These are phyloP conservation scores for Tetrahymena malaccensis DNA, from an alignment of 73 alveolate species.

Conservation along the genomic window DNA sequence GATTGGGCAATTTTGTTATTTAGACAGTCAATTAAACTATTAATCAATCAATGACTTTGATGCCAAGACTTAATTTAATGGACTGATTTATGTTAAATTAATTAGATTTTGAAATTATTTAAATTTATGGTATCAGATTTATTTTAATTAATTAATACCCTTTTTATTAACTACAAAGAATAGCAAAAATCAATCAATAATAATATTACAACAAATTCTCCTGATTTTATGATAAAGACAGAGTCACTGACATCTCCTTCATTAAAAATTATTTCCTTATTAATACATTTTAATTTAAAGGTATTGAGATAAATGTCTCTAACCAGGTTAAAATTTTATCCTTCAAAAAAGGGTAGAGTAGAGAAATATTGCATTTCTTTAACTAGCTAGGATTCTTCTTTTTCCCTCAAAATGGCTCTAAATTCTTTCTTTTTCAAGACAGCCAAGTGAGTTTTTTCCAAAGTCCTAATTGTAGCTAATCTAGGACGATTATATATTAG, in stretches of 20 bases:
- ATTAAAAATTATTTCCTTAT: neutral
- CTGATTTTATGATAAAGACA: constrained; percentile 2
- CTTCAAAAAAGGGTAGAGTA: neutral
- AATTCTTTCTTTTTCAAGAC: neutral
- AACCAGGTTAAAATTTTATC: neutral
- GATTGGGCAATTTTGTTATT: too few species aligned
- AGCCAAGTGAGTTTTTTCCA: neutral
- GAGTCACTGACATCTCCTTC: neutral
- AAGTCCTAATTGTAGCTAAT: neutral
- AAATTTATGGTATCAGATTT: neutral
- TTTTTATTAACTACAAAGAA: neutral
- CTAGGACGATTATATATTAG: neutral
- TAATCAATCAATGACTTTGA: neutral
- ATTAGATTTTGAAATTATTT: too few species aligned
- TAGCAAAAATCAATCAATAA: neutral
- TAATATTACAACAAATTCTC: neutral
- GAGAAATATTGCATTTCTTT: neutral
- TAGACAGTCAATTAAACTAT: too few species aligned
- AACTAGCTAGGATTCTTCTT: neutral
- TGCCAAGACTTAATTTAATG: neutral
- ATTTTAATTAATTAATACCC: neutral
- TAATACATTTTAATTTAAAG: neutral
- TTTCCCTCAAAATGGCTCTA: neutral
- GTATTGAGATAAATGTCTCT: neutral
- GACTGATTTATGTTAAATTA: neutral